Evolutionary conservation across 2,329 filamentous ascomycete genomes (phyloP), one percentile per base, ranked within the genome.

Genomic region (Colletotrichum sp.): DNA sequence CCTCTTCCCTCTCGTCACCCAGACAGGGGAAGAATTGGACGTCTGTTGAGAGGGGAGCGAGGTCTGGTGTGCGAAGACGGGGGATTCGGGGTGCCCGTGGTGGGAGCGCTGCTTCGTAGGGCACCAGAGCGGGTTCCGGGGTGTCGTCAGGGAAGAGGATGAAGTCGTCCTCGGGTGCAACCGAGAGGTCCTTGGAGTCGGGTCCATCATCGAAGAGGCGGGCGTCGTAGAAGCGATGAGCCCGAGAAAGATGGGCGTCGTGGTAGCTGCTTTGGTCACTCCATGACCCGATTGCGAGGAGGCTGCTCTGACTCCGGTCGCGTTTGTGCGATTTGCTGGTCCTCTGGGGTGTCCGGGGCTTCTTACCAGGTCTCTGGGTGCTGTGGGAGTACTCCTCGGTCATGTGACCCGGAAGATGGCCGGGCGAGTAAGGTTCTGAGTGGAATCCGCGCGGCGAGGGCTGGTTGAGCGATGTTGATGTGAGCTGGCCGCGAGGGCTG

Each of bases 1-100:
- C 77, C 59, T 75, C 57, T n/a, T 74, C 52, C 15, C 39, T 27
- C 32, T 74, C 77, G 19, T 66, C 36, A 49, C 76, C 77, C 4
- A 67, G 59, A 36, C 77, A 78, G 30, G 70, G 52, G 25, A 77
- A 78, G 39, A 78, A 78, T 16, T 78, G 72, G 5, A 76, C 49
- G 32, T 78, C 72, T 27, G 72, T 71, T 5, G 77, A 64, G n/a
- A 78, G 32, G 7, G 76, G 72, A 5, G 76, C 70, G 22, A 78
- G 15, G 57, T 78, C 77, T 6, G 76, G 77, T 8, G 77, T 78
- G 22, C 52, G 34, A 9, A 77, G 72, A 52, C 76, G 76, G n/a
- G 69, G 13, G 7, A 77, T 74, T 4, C 63, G 36, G 19, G 77
- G 77, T 15, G 67, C 49, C 29, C 30, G n/a, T 9, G 67, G 72